These are phyloP conservation scores for Pythium rhizo-oryzae DNA, from an alignment of 352 stramenopile genomes.

Conservation along the genomic window DNA sequence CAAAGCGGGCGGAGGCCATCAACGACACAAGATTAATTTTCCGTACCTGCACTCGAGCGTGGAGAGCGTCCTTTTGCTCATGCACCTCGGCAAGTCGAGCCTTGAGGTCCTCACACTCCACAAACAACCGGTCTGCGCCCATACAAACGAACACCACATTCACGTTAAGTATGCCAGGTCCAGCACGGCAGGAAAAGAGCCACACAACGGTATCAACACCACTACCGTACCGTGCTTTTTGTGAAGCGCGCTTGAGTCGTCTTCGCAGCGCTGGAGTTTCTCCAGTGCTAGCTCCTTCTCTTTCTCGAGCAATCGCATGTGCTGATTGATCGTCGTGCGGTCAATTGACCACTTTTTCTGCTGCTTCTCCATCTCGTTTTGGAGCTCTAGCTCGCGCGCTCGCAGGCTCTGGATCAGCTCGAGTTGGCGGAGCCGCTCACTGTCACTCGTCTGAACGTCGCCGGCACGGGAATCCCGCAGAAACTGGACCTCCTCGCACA, in stretches of 20 bases:
- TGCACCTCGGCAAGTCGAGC: conserved; percentile 12
- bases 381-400: conserved; percentile 49
- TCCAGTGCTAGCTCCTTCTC: conserved; percentile 52
- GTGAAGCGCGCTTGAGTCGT: conserved; percentile 26
- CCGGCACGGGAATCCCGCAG: conserved; percentile 50
- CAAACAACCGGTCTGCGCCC: conserved; percentile 22
- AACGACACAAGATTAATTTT: too few relatives aligned
- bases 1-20: neutral
- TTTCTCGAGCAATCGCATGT: conserved; percentile 58
- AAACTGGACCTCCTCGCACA: conserved; percentile 65
- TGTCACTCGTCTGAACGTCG: conserved; percentile 52
- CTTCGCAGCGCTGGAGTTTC: conserved; percentile 27
- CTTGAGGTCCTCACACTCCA: conserved; percentile 27
- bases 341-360: conserved; percentile 61
- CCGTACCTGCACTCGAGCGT: conserved; percentile 27
- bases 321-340: conserved; percentile 48
- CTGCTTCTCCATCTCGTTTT: conserved; percentile 58
- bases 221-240: conserved; percentile 41
- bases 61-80: conserved; percentile 9
- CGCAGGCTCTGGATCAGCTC: conserved; percentile 58
- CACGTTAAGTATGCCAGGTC: too few relatives aligned
- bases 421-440: conserved; percentile 57
- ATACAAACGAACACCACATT: neutral
- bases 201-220: neutral
- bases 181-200: too few relatives aligned